These are phyloP conservation scores for Suhomyces canberraensis DNA, from an alignment of 805 yeast genomes.

Conservation along the genomic window DNA sequence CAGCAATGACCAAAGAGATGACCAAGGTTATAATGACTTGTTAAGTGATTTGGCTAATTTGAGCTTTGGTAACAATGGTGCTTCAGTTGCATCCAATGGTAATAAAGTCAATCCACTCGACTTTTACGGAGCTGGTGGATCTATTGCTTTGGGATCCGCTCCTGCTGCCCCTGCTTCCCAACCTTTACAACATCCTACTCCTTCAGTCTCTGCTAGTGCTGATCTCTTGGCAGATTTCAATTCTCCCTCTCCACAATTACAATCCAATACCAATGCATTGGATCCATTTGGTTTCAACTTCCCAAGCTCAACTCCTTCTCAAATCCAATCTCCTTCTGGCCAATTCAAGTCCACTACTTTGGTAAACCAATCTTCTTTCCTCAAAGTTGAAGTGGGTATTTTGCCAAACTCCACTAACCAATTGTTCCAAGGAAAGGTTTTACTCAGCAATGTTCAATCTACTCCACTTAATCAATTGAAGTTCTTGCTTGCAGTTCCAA, in stretches of 20 bases:
- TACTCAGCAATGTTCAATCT: constrained; percentile 49
- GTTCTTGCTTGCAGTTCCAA: constrained; percentile 71
- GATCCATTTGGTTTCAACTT: constrained; percentile 42
- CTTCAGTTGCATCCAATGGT: constrained; percentile 8
- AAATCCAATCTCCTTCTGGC: constrained; percentile 11
- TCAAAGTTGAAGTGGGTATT: constrained; percentile 49
- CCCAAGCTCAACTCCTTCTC: constrained; percentile 38
- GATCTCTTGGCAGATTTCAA: constrained; percentile 37
- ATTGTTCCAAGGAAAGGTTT: constrained; percentile 41
- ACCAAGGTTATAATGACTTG: constrained; percentile 59
- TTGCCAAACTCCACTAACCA: constrained; percentile 33
- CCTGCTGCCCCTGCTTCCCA: constrained; percentile 7
- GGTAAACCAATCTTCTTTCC: constrained; percentile 43
- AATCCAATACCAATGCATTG: constrained; percentile 26
- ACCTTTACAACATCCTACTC: constrained; percentile 19
- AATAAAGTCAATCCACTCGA: constrained; percentile 28
- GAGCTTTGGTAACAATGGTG: constrained; percentile 40
- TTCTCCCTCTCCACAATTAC: constrained; percentile 41
- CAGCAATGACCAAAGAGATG: constrained; percentile 29
- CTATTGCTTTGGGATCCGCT: constrained; percentile 34
- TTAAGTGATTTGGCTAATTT: constrained; percentile 68
- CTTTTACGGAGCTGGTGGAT: constrained; percentile 53
- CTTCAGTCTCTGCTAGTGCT: constrained; percentile 10
- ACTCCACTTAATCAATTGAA: constrained; percentile 48
- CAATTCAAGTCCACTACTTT: constrained; percentile 15